Evolutionary conservation across 2,329 filamentous ascomycete genomes (phyloP).

Genomic region (Fusarium irregulare): DNA sequence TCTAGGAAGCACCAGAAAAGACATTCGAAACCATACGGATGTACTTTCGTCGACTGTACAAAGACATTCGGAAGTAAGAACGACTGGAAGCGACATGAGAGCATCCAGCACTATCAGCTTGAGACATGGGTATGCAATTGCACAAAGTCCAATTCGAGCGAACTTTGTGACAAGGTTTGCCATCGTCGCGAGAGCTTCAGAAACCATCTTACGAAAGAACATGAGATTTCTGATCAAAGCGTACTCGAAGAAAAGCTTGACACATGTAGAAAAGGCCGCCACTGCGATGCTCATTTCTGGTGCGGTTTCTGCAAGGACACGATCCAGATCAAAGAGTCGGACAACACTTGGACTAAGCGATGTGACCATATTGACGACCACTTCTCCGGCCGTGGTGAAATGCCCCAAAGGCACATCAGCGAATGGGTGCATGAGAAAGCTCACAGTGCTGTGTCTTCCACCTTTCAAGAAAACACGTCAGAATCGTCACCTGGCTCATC

Average conservation of each 20-base stretch:
- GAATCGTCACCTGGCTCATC: conserved; percentile 9
- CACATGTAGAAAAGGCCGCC: conserved; percentile 70
- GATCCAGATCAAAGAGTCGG: conserved; percentile 58
- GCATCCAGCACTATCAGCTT: conserved; percentile 77
- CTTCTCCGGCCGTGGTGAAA: conserved; percentile 65
- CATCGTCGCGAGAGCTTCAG: conserved; percentile 69
- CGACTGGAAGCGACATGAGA: conserved; percentile 94
- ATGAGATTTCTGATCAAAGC: conserved; percentile 52
- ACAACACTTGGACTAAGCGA: conserved; percentile 66
- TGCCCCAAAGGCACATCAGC: conserved; percentile 57
- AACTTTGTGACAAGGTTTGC: conserved; percentile 68
- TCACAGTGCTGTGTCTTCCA: not conserved
- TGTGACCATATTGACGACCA: conserved; percentile 82
- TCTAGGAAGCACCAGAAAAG: conserved; percentile 84
- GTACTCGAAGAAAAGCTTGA: conserved; percentile 59
- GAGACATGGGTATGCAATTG: conserved; percentile 79
- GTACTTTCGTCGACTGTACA: conserved; percentile 76
- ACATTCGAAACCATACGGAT: conserved; percentile 83
- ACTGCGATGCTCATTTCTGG: conserved; percentile 78
- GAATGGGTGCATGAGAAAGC: conserved; percentile 64
- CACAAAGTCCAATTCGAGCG: conserved; percentile 15
- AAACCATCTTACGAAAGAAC: conserved; percentile 68
- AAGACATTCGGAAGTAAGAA: conserved; percentile 91
- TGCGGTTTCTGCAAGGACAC: conserved; percentile 81
- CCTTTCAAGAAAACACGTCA: not conserved